Evolutionary conservation across 2,329 filamentous ascomycete genomes (phyloP).

Genomic region (Blastomyces parvus): DNA sequence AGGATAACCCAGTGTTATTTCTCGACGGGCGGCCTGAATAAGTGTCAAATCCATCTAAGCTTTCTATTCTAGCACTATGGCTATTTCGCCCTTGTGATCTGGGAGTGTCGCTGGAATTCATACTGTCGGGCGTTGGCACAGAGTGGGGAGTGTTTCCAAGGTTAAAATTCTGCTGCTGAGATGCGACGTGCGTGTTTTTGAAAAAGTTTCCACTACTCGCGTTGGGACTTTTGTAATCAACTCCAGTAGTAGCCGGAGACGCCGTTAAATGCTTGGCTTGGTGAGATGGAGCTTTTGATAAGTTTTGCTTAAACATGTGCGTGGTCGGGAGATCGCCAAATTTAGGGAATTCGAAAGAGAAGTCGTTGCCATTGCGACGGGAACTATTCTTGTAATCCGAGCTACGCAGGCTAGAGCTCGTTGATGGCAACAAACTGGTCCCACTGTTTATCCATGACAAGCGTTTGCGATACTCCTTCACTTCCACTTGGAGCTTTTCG

Average conservation of each 20-base stretch:
- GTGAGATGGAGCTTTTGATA: constrained; percentile 13
- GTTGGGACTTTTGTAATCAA: not conserved
- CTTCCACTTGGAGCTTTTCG: constrained; percentile 72
- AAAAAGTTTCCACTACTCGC: not conserved
- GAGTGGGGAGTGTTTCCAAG: not conserved
- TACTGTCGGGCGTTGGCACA: not conserved
- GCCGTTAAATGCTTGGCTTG: not conserved
- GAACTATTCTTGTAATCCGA: constrained; percentile 40
- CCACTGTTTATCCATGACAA: constrained; percentile 53
- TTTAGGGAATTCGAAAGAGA: constrained; percentile 92
- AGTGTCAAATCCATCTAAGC: not conserved
- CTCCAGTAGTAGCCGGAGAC: not conserved
- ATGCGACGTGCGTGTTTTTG: not conserved
- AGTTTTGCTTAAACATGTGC: constrained; percentile 42
- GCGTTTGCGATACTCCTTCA: constrained; percentile 84
- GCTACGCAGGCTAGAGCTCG: constrained; percentile 34
- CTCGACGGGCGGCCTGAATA: not conserved
- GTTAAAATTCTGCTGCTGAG: not conserved
- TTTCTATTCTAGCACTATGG: not conserved
- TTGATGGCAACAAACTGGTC: constrained; percentile 39
- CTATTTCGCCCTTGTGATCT: not conserved
- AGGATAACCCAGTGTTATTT: constrained; percentile 7
- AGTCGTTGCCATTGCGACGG: constrained; percentile 59
- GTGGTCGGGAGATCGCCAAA: constrained; percentile 64
- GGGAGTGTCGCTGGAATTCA: not conserved